Conservation (phyloP, 2,329 filamentous ascomycete genomes). For the Monilinia fructigena region DNA sequence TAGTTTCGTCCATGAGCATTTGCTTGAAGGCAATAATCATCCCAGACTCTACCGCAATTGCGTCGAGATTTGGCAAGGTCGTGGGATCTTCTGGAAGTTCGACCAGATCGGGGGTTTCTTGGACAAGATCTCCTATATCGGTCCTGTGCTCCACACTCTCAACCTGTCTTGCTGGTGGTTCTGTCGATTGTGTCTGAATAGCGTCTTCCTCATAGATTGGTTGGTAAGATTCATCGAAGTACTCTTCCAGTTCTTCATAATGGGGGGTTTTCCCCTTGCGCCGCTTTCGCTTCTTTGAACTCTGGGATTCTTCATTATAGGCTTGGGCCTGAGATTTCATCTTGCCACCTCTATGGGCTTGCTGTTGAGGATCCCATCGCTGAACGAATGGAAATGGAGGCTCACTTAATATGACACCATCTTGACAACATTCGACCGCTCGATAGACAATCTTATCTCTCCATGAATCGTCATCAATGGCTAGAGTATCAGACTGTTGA, state of each 20-base stretch:
- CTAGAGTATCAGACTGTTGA: conserved; percentile 36
- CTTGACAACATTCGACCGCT: conserved; percentile 81
- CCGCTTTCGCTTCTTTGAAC: conserved; percentile 53
- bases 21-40: conserved; percentile 71
- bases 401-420: conserved; percentile 64
- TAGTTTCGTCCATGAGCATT: conserved; percentile 58
- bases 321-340: conserved; percentile 50
- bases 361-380: conserved; percentile 80
- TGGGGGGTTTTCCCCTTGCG: conserved; percentile 45
- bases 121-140: conserved; percentile 29
- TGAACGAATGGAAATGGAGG: conserved; percentile 90
- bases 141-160: conserved; percentile 33
- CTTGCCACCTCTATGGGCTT: conserved; percentile 48
- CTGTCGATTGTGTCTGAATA: conserved; percentile 29
- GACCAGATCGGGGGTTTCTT: conserved; percentile 58
- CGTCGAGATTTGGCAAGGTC: conserved; percentile 51
- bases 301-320: conserved; percentile 42
- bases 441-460: conserved; percentile 68
- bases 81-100: conserved; percentile 57
- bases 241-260: conserved; percentile 44
- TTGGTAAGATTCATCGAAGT: conserved; percentile 40
- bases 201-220: conserved; percentile 40
- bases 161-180: conserved; percentile 27
- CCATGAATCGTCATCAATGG: conserved; percentile 65
- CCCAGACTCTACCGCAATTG: conserved; percentile 52